A percentile compares a stretch with the other conserved stretches of the same genome.
Conservation (phyloP, 2,329 filamentous ascomycete species). For the Nemania diffusa region DNA sequence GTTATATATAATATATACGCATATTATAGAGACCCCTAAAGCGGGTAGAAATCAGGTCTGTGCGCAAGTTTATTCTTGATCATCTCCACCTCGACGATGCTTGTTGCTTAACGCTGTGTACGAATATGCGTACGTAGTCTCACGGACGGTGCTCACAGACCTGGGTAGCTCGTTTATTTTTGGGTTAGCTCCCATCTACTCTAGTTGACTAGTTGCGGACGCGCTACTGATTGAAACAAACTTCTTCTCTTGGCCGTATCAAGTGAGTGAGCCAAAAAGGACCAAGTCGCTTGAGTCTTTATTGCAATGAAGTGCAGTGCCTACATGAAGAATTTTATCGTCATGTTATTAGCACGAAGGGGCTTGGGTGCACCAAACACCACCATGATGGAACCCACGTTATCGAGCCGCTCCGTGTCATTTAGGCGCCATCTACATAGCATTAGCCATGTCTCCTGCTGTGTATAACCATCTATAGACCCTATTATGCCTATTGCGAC, state of each 20-base stretch:
- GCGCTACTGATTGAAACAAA: conserved; percentile 20
- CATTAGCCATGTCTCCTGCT: conserved; percentile 2
- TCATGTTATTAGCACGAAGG: background rate
- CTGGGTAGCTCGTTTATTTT: background rate
- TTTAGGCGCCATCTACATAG: conserved; percentile 1
- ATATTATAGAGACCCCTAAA: too few species aligned
- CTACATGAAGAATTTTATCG: background rate
- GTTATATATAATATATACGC: too few species aligned
- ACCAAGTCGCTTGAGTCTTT: background rate
- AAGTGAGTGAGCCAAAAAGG: background rate
- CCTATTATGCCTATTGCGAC: conserved; percentile 11
- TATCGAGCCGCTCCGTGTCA: conserved; percentile 9
- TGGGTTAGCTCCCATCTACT: background rate
- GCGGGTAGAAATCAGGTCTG: too few species aligned
- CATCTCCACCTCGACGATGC: background rate
- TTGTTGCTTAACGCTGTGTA: background rate
- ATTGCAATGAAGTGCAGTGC: background rate
- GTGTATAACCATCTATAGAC: background rate
- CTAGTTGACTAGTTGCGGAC: background rate
- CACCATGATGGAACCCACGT: conserved; percentile 1
- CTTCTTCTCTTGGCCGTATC: conserved; percentile 23
- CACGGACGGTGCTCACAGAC: background rate
- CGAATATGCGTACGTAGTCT: background rate
- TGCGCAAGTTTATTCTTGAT: background rate
- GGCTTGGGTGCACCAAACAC: background rate